Evolutionary conservation across 345 rosid genomes (phyloP).

Genomic region (Moricandia arvensis): DNA sequence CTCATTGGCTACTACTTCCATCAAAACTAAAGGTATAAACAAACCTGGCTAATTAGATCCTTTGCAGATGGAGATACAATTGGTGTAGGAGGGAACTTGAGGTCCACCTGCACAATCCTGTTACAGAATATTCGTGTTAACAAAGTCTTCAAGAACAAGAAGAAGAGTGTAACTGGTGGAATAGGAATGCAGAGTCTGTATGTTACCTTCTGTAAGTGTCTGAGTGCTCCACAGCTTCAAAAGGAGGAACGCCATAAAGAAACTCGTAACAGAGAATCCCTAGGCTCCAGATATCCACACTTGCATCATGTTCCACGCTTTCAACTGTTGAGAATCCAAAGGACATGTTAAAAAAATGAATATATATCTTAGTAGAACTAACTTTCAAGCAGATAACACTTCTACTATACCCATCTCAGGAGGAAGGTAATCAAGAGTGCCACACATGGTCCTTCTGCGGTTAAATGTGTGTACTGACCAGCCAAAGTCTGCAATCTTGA

Average conservation of each 20-base stretch:
- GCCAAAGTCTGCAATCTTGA: slow-evolving; percentile 98
- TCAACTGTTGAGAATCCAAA: slow-evolving; percentile 52
- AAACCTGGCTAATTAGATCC: slow-evolving; percentile 90
- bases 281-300: slow-evolving; percentile 97
- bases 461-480: slow-evolving; percentile 99
- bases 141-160: neutral
- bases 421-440: slow-evolving; percentile 95
- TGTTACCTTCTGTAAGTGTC: slow-evolving; percentile 85
- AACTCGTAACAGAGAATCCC: slow-evolving; percentile 95
- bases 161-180: neutral
- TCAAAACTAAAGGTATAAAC: neutral
- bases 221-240: slow-evolving; percentile 91
- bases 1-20: neutral
- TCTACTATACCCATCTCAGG: slow-evolving; percentile 88
- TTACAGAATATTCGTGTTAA: slow-evolving; percentile 4
- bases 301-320: slow-evolving; percentile 94
- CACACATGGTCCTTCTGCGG: slow-evolving; percentile 97
- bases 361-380: neutral
- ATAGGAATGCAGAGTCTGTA: neutral
- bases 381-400: neutral
- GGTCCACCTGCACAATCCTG: slow-evolving; percentile 96
- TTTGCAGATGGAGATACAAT: slow-evolving; percentile 82
- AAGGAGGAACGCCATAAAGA: slow-evolving; percentile 85
- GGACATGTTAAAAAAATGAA: neutral
- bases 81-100: slow-evolving; percentile 92